phyloP scores from a whole-genome alignment of 495 filamentous ascomycete species.

The Penicillium robsamsonii region DNA sequence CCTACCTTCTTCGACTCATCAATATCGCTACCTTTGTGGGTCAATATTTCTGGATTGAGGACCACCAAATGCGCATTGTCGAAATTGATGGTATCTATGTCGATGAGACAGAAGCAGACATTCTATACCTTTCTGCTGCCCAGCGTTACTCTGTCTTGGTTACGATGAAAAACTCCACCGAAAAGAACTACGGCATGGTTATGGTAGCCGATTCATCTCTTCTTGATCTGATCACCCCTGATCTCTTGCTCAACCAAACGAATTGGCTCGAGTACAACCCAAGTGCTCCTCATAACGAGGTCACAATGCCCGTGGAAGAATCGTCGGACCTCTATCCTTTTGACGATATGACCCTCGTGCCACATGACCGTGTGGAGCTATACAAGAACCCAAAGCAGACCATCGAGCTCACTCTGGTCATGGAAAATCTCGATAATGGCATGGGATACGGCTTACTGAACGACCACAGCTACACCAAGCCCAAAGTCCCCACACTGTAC shows the following conservation, averaged over 20 bases:
- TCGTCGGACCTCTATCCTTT: slow-evolving; percentile 42
- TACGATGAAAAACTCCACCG: slow-evolving; percentile 61
- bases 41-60: slow-evolving; percentile 77
- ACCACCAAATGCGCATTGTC: slow-evolving; percentile 60
- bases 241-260: slow-evolving; percentile 64
- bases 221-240: slow-evolving; percentile 30
- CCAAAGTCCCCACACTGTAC: slow-evolving; percentile 81
- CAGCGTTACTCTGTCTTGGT: slow-evolving; percentile 70
- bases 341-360: slow-evolving; percentile 53
- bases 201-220: slow-evolving; percentile 34
- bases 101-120: slow-evolving; percentile 55
- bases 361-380: slow-evolving; percentile 44
- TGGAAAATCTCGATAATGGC: slow-evolving; percentile 47
- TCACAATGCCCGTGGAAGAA: slow-evolving; percentile 49
- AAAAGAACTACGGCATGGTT: slow-evolving; percentile 65
- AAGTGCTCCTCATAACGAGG: slow-evolving; percentile 49
- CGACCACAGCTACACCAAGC: slow-evolving; percentile 67
- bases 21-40: slow-evolving; percentile 75
- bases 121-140: slow-evolving; percentile 66
- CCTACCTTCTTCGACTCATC: slow-evolving; percentile 74
- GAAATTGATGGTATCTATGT: slow-evolving; percentile 55
- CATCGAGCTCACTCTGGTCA: slow-evolving; percentile 39
- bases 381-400: slow-evolving; percentile 18
- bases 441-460: slow-evolving; percentile 69
- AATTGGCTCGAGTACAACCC: slow-evolving; percentile 76